Evolutionary conservation across 306 rosid species (phyloP).

Genomic region (Malus asiatica): DNA sequence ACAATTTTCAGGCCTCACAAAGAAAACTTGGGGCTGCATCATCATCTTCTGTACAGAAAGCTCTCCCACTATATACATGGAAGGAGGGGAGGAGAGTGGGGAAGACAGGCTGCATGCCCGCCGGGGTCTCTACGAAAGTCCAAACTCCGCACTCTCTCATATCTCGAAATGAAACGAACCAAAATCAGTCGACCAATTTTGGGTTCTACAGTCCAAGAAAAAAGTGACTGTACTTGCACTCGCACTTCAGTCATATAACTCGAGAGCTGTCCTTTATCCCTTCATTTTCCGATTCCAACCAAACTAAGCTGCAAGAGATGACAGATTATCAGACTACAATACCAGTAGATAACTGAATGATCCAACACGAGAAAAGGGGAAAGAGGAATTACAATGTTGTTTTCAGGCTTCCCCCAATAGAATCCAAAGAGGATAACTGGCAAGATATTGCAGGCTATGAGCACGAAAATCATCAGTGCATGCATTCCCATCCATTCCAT

Average conservation of each 20-base stretch:
- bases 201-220: not conserved
- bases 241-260: not conserved
- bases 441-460: conserved; percentile 78
- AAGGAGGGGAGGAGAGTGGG: not conserved
- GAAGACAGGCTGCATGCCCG: not conserved
- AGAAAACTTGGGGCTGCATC: not conserved
- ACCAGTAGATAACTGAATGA: not conserved
- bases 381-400: conserved; percentile 56
- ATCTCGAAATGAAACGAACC: not conserved
- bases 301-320: conserved; percentile 39
- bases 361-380: not conserved
- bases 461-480: conserved; percentile 66
- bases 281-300: conserved; percentile 56
- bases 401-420: conserved; percentile 66
- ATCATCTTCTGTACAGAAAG: not conserved
- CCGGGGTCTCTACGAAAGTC: not conserved
- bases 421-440: conserved; percentile 83
- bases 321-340: conserved; percentile 1
- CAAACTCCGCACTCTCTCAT: not conserved
- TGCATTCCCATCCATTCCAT: conserved; percentile 93
- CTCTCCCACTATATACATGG: not conserved
- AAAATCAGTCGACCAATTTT: not conserved
- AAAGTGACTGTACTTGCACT: not conserved
- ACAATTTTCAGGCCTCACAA: not conserved
- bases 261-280: not conserved